A percentile compares a stretch with the other conserved stretches of the same genome.
Evolutionary conservation across 345 rosid genomes (phyloP).

Genomic region (Conringia planisiliqua): DNA sequence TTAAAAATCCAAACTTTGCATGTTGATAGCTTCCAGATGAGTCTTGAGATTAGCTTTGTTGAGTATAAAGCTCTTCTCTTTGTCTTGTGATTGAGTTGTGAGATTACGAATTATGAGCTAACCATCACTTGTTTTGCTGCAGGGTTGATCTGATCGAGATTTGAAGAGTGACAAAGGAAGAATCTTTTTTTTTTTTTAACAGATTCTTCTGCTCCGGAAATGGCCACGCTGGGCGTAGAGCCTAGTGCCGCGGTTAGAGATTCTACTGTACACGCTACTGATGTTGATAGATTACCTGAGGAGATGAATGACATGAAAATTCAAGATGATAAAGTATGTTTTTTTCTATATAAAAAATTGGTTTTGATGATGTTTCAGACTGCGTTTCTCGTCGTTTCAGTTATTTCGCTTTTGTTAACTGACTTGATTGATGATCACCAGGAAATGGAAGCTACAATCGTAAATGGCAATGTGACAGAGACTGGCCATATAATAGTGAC

Average conservation of each 20-base stretch:
- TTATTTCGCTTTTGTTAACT: neutral
- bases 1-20: constrained; percentile 14
- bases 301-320: constrained; percentile 94
- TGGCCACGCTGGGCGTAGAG: constrained; percentile 61
- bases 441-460: constrained; percentile 94
- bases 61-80: neutral
- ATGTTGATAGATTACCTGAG: constrained; percentile 76
- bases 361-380: neutral
- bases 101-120: neutral
- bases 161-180: constrained; percentile 17
- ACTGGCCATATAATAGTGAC: constrained; percentile 95
- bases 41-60: neutral
- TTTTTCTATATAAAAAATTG: no score
- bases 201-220: constrained; percentile 7
- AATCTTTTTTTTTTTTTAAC: neutral
- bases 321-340: constrained; percentile 71
- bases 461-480: constrained; percentile 87
- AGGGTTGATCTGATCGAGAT: constrained; percentile 12
- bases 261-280: constrained; percentile 43
- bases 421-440: constrained; percentile 21
- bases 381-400: neutral
- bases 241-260: constrained; percentile 58
- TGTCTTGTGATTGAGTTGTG: neutral
- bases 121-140: neutral
- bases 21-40: constrained; percentile 5